Base-by-base conservation (phyloP, 2,329 filamentous ascomycete genomes). In the Teratosphaeria gauchensis region DNA sequence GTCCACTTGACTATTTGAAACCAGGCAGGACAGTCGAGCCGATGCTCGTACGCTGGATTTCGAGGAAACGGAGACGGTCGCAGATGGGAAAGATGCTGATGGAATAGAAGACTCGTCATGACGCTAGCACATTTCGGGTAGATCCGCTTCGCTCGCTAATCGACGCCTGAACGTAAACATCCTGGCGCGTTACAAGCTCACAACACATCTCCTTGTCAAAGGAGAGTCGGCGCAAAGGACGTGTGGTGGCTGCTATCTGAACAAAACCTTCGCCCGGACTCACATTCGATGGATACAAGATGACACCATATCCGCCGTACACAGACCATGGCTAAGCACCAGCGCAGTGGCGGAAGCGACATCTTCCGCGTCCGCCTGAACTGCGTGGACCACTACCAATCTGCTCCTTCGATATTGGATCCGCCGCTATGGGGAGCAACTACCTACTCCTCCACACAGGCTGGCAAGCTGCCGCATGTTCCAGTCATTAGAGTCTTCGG, bases 351-450 rank as follows among this genome's bases (percentile, higher is more conserved):
- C 42, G 19, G 42, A 19, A n/a, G 42, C 42, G 64, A 68, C 51
- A 55, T 57, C 52, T 97, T 99, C 76, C 88, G 89, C 67, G 85
- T 99, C 71, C 88, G 92, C 67, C 79, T 99, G 70, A 96, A 99
- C 73, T 96, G 90, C 77, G 87, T 99, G 76, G 94, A 99, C 75
- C 87, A 94, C 73, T 99, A 97, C 73, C 91, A 96, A 76, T 84
- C 86, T 48, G 80, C 80, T 11, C 88, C 91, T 19, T 89, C 90
- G 55, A 81, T 82, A 65, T 87, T 94, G 72, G 92, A 97, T 74
- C 90, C 92, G 63, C 81, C 84, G 62, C 80, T 96, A 64, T 73
- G 65, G 65, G 71, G 71, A 5, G 58, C 66, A 12, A 56, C 61
- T 3, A 84, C 87, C 62, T 84, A 84, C 65, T 82, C 84, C 71